Evolutionary conservation across 2,329 filamentous ascomycete species (phyloP).

Genomic region (Fusarium praegraminearum): DNA sequence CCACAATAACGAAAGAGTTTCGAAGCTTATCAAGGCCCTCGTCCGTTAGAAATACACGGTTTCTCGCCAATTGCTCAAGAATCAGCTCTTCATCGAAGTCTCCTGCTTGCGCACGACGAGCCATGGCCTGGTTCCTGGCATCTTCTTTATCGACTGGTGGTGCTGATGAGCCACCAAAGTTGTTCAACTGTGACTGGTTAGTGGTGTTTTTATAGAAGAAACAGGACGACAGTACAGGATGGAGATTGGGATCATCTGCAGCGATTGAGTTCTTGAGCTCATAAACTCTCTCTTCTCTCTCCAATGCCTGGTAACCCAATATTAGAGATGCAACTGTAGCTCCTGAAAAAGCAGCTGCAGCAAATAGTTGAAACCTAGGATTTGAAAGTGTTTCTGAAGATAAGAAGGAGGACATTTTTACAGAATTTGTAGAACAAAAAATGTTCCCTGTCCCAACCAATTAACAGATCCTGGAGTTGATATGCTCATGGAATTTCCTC

Average conservation of each 20-base stretch:
- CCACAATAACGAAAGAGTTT: slow-evolving; percentile 84
- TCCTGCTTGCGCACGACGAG: slow-evolving; percentile 69
- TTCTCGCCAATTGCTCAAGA: slow-evolving; percentile 92
- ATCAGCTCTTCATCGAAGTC: slow-evolving; percentile 84
- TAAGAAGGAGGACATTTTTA: slow-evolving; percentile 59
- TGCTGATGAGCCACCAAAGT: slow-evolving; percentile 67
- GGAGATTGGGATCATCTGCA: slow-evolving; percentile 36
- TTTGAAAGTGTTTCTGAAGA: slow-evolving; percentile 57
- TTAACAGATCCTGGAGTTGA: slow-evolving; percentile 3
- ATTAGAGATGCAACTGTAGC: slow-evolving; percentile 70
- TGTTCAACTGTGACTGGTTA: slow-evolving; percentile 64
- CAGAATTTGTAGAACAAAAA: slow-evolving; percentile 28
- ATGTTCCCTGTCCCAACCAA: slow-evolving; percentile 2
- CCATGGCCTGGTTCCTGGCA: slow-evolving; percentile 68
- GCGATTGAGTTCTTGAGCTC: slow-evolving; percentile 73
- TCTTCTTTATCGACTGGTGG: slow-evolving; percentile 69
- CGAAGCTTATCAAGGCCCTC: slow-evolving; percentile 84
- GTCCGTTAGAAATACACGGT: slow-evolving; percentile 88
- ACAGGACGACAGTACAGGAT: slow-evolving; percentile 30
- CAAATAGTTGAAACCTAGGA: slow-evolving; percentile 71
- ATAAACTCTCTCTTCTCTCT: slow-evolving; percentile 65
- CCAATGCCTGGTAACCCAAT: slow-evolving; percentile 71
- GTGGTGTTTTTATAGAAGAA: slow-evolving; percentile 1
- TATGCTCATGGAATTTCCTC: slow-evolving; percentile 2
- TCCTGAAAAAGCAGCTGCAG: slow-evolving; percentile 76